A percentile compares a stretch with the other conserved stretches of the same genome.
Conservation (phyloP, 176 grass and related monocot species). For the Triticum turgidum region DNA sequence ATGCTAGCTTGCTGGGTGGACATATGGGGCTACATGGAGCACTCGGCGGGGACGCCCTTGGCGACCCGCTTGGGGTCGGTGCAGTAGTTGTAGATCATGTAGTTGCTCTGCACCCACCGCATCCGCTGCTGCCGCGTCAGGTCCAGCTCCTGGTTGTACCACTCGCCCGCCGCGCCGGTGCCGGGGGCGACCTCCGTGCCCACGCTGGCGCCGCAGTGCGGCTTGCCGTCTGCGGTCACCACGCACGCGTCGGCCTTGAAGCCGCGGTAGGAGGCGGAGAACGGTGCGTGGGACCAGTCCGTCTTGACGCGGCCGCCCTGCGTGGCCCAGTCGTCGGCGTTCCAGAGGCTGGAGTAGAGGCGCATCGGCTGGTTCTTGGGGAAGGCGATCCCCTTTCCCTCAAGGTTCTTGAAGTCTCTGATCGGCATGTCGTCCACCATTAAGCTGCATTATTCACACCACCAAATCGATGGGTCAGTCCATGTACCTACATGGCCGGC, state of each 20-base stretch:
- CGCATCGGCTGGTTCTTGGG: conserved; percentile 84
- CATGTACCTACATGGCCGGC: no score
- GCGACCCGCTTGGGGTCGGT: conserved; percentile 63
- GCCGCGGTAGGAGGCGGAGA: conserved; percentile 62
- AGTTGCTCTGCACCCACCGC: conserved; percentile 68
- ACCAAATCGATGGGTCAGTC: not conserved
- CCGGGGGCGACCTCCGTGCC: conserved; percentile 7
- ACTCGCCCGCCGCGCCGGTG: conserved; percentile 25
- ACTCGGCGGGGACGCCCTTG: conserved; percentile 69
- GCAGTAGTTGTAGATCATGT: conserved; percentile 98
- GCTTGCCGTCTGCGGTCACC: conserved; percentile 23
- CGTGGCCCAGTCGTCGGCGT: conserved; percentile 93
- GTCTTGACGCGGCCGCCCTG: conserved; percentile 78
- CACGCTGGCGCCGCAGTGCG: conserved; percentile 33
- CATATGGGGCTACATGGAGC: conserved; percentile 29
- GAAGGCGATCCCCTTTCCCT: conserved; percentile 65
- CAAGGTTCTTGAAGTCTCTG: conserved; percentile 76
- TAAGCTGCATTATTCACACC: conserved; percentile 41
- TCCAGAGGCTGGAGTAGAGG: conserved; percentile 91
- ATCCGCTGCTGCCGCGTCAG: conserved; percentile 59
- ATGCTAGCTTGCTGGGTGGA: not conserved
- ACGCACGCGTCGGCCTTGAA: conserved; percentile 81
- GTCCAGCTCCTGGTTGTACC: conserved; percentile 91
- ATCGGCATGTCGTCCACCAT: conserved; percentile 84
- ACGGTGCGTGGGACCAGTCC: conserved; percentile 81